Conservation (phyloP, 129 eudicot genomes). For the Pseudognaphalium luteoalbum region DNA sequence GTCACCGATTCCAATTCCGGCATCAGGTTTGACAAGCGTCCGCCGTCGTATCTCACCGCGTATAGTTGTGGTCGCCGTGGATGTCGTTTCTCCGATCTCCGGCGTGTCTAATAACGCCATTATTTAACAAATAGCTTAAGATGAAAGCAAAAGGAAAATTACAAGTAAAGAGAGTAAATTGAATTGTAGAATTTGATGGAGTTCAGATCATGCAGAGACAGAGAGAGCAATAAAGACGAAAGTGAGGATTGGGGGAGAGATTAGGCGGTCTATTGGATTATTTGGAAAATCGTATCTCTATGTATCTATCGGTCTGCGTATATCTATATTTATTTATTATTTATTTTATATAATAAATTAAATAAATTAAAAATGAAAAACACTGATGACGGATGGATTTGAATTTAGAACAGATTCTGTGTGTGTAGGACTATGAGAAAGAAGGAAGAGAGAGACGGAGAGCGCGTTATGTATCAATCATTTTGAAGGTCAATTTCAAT, state of each 20-base stretch:
- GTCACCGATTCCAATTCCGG: constrained; percentile 22
- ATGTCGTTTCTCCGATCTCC: constrained; percentile 18
- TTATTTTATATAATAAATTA: background rate
- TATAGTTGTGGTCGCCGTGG: constrained; percentile 16
- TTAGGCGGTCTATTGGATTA: constrained; percentile 43
- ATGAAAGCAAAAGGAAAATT: constrained; percentile 17
- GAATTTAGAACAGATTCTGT: background rate
- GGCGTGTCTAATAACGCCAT: constrained; percentile 40
- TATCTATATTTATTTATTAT: background rate
- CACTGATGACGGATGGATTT: background rate
- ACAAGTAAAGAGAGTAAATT: background rate
- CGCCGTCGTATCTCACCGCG: constrained; percentile 35
- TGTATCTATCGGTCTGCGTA: constrained; percentile 30
- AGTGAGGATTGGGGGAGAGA: constrained; percentile 28
- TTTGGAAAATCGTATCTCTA: constrained; percentile 34
- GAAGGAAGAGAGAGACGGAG: background rate
- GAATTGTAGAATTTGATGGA: background rate
- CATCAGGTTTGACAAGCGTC: constrained; percentile 18
- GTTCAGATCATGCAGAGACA: background rate
- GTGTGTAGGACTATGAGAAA: background rate
- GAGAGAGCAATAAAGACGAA: constrained; percentile 12
- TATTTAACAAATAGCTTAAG: background rate
- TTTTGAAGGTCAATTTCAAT: background rate
- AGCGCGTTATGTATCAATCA: background rate
- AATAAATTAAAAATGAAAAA: too few species aligned